phyloP scores from a whole-genome alignment of 768 basidiomycete genomes.

The Termitomyces heimii region DNA sequence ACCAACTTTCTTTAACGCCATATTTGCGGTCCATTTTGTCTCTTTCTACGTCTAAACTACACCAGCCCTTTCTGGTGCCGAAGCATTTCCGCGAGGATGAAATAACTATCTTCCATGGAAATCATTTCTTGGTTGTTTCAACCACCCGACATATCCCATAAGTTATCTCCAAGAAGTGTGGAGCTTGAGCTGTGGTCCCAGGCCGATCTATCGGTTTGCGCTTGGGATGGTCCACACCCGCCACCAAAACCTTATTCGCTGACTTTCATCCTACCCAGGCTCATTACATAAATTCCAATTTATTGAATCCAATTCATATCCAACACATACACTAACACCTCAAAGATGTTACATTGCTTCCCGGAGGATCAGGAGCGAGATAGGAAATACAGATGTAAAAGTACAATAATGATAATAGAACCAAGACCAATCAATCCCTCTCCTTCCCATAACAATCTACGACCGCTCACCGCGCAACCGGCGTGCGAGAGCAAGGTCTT shows the following conservation, averaged over 20 bases:
- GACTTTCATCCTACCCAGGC: too few species aligned
- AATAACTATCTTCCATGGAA: background rate
- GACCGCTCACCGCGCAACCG: slow-evolving; percentile 76
- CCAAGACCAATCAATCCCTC: background rate
- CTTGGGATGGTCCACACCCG: too few species aligned
- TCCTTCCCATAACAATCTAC: slow-evolving; percentile 24
- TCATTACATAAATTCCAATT: too few species aligned
- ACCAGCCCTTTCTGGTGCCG: background rate
- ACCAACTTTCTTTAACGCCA: background rate
- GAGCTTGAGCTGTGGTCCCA: too few species aligned
- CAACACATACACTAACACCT: background rate
- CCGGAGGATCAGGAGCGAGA: slow-evolving; percentile 2
- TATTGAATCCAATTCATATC: too few species aligned
- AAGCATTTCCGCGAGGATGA: background rate
- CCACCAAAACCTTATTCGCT: too few species aligned
- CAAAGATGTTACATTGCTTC: slow-evolving; percentile 7
- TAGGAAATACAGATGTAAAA: slow-evolving; percentile 14
- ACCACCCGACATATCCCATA: too few species aligned
- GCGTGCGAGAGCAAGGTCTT: slow-evolving; percentile 78
- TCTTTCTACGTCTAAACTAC: background rate
- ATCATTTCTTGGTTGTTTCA: too few species aligned
- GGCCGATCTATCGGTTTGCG: too few species aligned
- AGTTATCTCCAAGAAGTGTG: too few species aligned
- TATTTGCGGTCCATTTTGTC: background rate
- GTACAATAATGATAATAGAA: slow-evolving; percentile 16